Evolutionary conservation across 495 filamentous ascomycete genomes (phyloP).

Genomic region (Entonaema liquescens): DNA sequence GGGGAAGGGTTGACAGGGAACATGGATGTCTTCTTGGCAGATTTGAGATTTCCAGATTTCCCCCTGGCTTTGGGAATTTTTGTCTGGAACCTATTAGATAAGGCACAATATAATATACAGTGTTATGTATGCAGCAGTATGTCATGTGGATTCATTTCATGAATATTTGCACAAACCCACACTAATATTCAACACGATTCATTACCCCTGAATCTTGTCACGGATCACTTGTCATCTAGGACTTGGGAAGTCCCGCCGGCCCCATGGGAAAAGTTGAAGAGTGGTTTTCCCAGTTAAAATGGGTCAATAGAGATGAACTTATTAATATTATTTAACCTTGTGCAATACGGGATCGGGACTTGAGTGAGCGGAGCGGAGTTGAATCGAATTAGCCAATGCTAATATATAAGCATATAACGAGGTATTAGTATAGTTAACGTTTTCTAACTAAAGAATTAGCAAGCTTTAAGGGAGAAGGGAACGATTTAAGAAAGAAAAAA

Average conservation of each 20-base stretch:
- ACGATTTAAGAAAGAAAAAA: too few species aligned
- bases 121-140: neutral
- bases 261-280: neutral
- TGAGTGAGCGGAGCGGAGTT: neutral
- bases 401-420: neutral
- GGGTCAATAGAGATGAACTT: neutral
- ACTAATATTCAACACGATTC: conserved; percentile 21
- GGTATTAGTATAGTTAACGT: neutral
- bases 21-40: neutral
- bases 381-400: neutral
- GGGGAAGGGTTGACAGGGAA: neutral
- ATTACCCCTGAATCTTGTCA: conserved; percentile 19
- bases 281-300: neutral
- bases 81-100: neutral
- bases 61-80: neutral
- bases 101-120: neutral
- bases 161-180: conserved; percentile 3
- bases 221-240: conserved; percentile 8
- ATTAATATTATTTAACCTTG: neutral
- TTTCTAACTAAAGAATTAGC: neutral
- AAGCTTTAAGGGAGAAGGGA: too few species aligned
- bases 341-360: neutral
- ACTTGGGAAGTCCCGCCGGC: neutral
- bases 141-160: neutral
- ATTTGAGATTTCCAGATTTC: conserved; percentile 1